Base-by-base conservation (phyloP, 352 stramenopile genomes). In the Globisporangium nagaii region DNA sequence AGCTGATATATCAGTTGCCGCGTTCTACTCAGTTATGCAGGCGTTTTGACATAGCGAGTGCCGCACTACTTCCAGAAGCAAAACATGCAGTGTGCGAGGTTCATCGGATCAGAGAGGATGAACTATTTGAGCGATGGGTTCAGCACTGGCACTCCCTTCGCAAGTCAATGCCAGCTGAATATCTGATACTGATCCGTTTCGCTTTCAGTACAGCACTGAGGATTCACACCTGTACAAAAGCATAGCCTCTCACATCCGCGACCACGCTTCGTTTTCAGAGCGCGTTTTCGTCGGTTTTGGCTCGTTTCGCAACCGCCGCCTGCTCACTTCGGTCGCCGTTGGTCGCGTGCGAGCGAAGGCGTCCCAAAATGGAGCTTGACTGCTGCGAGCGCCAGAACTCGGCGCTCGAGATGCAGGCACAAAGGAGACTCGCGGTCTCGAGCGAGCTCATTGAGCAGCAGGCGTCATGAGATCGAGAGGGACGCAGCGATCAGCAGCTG, bases 1-100 rank as follows among this genome's bases (percentile, higher is more conserved):
- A 6, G 19, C 43, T 50, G 43, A 50, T 15, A 50, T 50, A 50
- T 50, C 30, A 50, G 19, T 8, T 37, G 20, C 19, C 30, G 31
- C 4, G 5, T 19, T 28, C 0, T 24, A 50, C 8, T 7, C 9
- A 25, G 10, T 50, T 27, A 7, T 37, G 37, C 43, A 36, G 28
- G 10, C 5, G n/a, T 1, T 7, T 0, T 22, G 3, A 22, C 25
- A 19, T 15, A 10, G 2, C 36, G 1, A 15, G 6, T 3, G 1
- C n/a, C n/a, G n/a, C 3, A 50, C 9, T 3, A 24, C 2, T 2
- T 15, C 24, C 22, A 13, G 1, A 9, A n/a, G n/a, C n/a, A 15
- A 25, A 8, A 3, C 19, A 50, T 53, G 4, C 0, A 12, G 9
- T 54, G 9, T 35, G 9, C 0, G 0, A 22, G 32, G 12, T 4